These are phyloP conservation scores for Claviceps maximensis DNA, from an alignment of 2,329 filamentous ascomycete species.

Conservation along the genomic window DNA sequence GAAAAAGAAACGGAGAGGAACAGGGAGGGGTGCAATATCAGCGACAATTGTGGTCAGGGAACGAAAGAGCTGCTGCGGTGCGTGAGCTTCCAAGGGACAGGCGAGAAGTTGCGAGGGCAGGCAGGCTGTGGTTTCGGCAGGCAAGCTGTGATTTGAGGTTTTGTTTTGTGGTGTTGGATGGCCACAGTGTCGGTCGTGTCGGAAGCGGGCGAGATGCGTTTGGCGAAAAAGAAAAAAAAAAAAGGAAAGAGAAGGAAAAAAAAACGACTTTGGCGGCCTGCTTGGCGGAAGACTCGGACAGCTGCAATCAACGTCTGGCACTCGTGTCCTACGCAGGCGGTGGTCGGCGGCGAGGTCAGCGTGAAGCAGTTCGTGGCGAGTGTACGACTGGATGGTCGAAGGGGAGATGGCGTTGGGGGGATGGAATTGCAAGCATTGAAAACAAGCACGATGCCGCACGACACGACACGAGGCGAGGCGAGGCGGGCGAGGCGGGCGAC, in stretches of 20 bases:
- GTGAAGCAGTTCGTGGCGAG: slow-evolving; percentile 1
- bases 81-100: not conserved
- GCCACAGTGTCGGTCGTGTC: not conserved
- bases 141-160: not conserved
- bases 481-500: too few relatives aligned
- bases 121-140: not conserved
- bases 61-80: not conserved
- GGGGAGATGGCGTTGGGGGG: not conserved
- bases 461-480: not conserved
- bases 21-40: too few relatives aligned
- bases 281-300: not conserved
- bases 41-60: too few relatives aligned
- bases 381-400: not conserved
- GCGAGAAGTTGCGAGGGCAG: not conserved
- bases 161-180: not conserved
- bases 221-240: not conserved
- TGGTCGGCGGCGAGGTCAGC: slow-evolving; percentile 1
- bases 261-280: not conserved
- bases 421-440: not conserved
- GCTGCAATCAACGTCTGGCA: not conserved
- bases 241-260: not conserved
- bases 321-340: not conserved
- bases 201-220: not conserved
- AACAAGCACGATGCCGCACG: too few relatives aligned
- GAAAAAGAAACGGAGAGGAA: too few relatives aligned